A percentile compares a stretch with the other conserved stretches of the same genome.
Conservation (phyloP, 2,329 filamentous ascomycete genomes). For the Fonsecaea nubica region DNA sequence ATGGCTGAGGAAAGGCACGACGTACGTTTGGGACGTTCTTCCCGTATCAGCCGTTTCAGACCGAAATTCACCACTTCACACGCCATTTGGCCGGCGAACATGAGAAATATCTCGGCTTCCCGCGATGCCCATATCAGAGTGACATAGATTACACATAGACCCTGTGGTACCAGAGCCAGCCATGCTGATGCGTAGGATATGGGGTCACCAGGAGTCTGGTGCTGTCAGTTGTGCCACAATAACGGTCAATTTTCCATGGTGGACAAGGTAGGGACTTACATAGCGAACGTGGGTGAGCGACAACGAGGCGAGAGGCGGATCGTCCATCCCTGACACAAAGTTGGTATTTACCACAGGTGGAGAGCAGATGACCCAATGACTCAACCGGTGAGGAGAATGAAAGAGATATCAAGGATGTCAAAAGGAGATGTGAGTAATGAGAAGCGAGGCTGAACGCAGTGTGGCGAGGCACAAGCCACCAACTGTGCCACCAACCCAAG, state of each 20-base stretch:
- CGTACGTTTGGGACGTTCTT: conserved; percentile 82
- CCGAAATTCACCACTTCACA: conserved; percentile 91
- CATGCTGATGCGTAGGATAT: conserved; percentile 89
- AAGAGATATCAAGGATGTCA: not conserved
- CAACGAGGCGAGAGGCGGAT: conserved; percentile 77
- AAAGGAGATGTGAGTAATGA: not conserved
- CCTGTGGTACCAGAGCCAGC: conserved; percentile 92
- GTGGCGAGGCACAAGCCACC: conserved; percentile 1
- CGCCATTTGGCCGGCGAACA: conserved; percentile 88
- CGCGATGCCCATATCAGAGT: conserved; percentile 90
- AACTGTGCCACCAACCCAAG: not conserved
- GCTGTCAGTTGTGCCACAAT: conserved; percentile 19
- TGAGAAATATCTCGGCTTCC: conserved; percentile 85
- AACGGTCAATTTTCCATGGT: not conserved
- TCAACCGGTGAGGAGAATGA: not conserved
- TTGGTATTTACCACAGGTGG: not conserved
- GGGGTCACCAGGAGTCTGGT: conserved; percentile 80
- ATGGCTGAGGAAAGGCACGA: conserved; percentile 24
- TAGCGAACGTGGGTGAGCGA: conserved; percentile 97
- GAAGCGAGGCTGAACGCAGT: not conserved
- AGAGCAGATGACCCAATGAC: not conserved
- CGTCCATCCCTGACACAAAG: conserved; percentile 34
- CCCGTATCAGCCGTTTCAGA: conserved; percentile 88
- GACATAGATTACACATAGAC: conserved; percentile 85
- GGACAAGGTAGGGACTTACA: conserved; percentile 60